phyloP scores from a whole-genome alignment of 1,284 basidiomycete species.

The Trichosporon sp. region DNA sequence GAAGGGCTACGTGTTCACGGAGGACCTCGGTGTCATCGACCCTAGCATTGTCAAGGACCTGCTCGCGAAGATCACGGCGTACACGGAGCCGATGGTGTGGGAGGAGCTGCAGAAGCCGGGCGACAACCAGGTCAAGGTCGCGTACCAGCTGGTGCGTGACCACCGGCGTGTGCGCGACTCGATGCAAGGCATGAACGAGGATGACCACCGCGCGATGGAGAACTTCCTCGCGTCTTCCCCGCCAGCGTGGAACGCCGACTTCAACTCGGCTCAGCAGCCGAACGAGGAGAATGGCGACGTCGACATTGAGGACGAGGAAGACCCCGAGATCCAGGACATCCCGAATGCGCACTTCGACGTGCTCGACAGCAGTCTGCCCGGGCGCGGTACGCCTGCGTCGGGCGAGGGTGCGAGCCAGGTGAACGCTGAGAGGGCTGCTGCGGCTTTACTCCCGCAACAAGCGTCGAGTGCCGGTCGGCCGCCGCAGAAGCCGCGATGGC shows the following conservation, averaged over 20 bases:
- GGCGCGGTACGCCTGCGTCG: constrained; percentile 14
- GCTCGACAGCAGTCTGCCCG: constrained; percentile 73
- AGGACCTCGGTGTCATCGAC: constrained; percentile 76
- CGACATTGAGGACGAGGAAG: constrained; percentile 57
- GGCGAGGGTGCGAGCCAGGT: constrained; percentile 22
- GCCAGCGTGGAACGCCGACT: constrained; percentile 54
- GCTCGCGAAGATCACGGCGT: constrained; percentile 66
- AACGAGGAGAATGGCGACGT: constrained; percentile 46
- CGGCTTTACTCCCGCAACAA: constrained; percentile 37
- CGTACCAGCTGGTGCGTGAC: constrained; percentile 88
- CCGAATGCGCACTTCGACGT: constrained; percentile 68
- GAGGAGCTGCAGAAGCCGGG: constrained; percentile 75
- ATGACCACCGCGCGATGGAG: constrained; percentile 51
- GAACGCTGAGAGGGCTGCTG: constrained; percentile 44
- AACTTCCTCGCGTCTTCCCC: constrained; percentile 54
- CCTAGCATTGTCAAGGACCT: constrained; percentile 83
- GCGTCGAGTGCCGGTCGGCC: constrained; percentile 13
- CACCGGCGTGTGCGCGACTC: constrained; percentile 76
- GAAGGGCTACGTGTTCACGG: constrained; percentile 49
- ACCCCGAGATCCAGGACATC: constrained; percentile 53
- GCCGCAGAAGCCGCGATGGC: constrained; percentile 70
- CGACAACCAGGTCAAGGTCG: constrained; percentile 93
- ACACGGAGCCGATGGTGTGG: constrained; percentile 79
- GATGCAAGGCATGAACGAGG: constrained; percentile 38
- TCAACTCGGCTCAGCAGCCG: constrained; percentile 22